A percentile compares a stretch with the other conserved stretches of the same genome.
Evolutionary conservation across 192 early-diverging fungal species (phyloP).

Genomic region (Diversispora eburnea): DNA sequence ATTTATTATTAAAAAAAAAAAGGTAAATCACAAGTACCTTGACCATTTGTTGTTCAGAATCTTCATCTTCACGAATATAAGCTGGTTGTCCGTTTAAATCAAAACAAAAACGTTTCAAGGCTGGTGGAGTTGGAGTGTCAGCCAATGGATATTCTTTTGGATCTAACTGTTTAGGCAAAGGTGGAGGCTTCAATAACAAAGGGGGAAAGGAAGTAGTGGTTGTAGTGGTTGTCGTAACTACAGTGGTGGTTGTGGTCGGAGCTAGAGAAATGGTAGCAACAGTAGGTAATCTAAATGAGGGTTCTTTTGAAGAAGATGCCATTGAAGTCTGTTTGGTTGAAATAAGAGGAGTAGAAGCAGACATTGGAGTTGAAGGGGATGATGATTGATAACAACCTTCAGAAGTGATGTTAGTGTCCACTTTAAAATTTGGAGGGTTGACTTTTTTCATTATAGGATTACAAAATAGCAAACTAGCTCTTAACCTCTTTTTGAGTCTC

Average conservation of each 20-base stretch:
- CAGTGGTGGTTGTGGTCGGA: conserved; percentile 63
- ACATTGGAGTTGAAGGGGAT: conserved; percentile 25
- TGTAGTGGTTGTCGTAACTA: conserved; percentile 77
- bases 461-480: background rate
- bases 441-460: conserved; percentile 2
- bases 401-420: conserved; percentile 8
- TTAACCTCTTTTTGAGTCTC: too few relatives aligned
- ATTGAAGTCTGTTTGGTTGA: background rate
- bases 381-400: conserved; percentile 12
- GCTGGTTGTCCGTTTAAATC: conserved; percentile 73
- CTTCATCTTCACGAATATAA: conserved; percentile 60
- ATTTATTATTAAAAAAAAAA: background rate
- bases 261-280: conserved; percentile 48
- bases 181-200: conserved; percentile 58
- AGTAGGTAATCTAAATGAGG: conserved; percentile 31
- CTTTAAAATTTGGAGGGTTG: conserved; percentile 15
- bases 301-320: background rate
- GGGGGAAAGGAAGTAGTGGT: conserved; percentile 81
- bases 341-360: conserved; percentile 2
- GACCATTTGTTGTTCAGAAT: conserved; percentile 46
- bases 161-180: conserved; percentile 50
- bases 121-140: conserved; percentile 68
- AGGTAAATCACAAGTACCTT: conserved; percentile 26
- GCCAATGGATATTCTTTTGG: conserved; percentile 70
- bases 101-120: conserved; percentile 75